These are phyloP conservation scores for Fonsecaea multimorphosa DNA, from an alignment of 2,329 filamentous ascomycete species.

Conservation along the genomic window DNA sequence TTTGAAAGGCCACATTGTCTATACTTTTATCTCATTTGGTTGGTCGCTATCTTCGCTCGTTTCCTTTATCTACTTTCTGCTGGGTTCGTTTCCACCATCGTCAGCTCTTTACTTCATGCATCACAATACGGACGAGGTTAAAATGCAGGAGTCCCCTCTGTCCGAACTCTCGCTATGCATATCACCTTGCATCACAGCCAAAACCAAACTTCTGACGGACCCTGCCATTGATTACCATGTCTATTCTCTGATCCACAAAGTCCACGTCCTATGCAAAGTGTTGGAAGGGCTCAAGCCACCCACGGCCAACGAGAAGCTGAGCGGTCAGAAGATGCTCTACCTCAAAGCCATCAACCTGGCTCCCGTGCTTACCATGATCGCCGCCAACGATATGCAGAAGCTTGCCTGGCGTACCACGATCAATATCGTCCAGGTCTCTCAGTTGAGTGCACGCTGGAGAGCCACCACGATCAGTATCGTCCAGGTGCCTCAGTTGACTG, in stretches of 20 bases:
- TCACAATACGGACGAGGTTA: not conserved
- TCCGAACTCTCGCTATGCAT: constrained; percentile 2
- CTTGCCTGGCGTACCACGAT: constrained; percentile 2
- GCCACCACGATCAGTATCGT: constrained; percentile 6
- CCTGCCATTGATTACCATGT: constrained; percentile 8
- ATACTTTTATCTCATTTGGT: not conserved
- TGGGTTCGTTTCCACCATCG: not conserved
- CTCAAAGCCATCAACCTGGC: constrained; percentile 19
- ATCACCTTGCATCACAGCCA: constrained; percentile 18
- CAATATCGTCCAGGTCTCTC: constrained; percentile 13
- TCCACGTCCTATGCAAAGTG: constrained; percentile 3
- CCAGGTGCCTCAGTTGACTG: constrained; percentile 7
- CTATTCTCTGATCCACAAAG: not conserved
- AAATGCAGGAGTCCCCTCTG: not conserved
- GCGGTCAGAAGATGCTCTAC: not conserved
- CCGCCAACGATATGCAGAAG: constrained; percentile 15
- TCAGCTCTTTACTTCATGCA: not conserved
- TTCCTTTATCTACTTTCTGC: not conserved
- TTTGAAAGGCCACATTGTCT: not conserved
- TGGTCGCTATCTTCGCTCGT: not conserved
- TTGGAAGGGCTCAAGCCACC: not conserved
- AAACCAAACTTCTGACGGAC: constrained; percentile 5
- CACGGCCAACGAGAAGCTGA: not conserved
- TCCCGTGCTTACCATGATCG: constrained; percentile 18
- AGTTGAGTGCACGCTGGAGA: not conserved